Conservation (phyloP, 106 monocot species). For the Dendrobium catenatum region DNA sequence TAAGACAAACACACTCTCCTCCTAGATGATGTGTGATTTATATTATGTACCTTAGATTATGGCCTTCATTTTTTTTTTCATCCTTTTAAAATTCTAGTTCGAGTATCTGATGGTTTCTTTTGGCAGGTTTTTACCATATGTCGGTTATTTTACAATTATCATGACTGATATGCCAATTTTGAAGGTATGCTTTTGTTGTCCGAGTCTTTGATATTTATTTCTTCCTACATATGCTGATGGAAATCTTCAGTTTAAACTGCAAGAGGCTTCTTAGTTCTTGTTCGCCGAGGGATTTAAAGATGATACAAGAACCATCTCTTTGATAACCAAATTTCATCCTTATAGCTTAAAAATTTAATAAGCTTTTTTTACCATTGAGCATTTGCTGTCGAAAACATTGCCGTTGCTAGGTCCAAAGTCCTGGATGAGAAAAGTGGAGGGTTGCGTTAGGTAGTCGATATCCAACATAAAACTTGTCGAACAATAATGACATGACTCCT, state of each 20-base stretch:
- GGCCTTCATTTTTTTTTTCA: not conserved
- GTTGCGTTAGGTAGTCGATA: too few relatives aligned
- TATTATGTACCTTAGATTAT: not conserved
- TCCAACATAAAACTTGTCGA: too few relatives aligned
- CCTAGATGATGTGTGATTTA: not conserved
- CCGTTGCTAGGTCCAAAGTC: too few relatives aligned
- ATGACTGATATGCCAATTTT: conserved; percentile 55
- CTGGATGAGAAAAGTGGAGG: too few relatives aligned
- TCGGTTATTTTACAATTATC: conserved; percentile 55
- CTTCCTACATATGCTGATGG: not conserved
- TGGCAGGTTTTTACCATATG: conserved; percentile 49
- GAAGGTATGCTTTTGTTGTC: conserved; percentile 29
- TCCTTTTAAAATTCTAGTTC: not conserved
- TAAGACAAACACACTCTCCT: conserved; percentile 8
- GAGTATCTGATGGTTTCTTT: conserved; percentile 1
- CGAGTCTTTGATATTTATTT: not conserved
- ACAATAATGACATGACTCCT: too few relatives aligned
- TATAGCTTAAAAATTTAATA: not conserved
- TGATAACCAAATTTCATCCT: not conserved
- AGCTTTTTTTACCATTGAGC: not conserved
- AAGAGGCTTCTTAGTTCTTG: not conserved
- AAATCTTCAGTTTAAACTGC: not conserved
- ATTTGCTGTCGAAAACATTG: not conserved
- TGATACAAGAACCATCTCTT: not conserved
- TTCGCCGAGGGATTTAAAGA: not conserved